Conservation (phyloP, 108 stramenopile species). For the Mediolabrus comicus region DNA sequence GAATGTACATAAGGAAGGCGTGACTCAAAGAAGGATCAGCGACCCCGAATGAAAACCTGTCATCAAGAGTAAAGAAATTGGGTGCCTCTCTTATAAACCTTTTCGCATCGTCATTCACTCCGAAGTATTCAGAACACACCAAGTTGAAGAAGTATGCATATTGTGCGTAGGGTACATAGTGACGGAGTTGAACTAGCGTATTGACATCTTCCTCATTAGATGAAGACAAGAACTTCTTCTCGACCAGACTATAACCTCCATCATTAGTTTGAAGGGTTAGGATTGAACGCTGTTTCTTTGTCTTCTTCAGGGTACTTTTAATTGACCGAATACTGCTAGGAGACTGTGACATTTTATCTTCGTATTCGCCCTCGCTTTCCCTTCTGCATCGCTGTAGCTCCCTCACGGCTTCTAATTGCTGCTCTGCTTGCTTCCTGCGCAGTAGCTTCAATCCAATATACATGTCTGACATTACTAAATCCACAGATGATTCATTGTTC, state of each 20-base stretch:
- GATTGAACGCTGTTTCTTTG: no score
- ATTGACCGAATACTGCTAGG: background rate
- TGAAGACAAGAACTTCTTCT: no score
- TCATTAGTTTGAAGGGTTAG: no score
- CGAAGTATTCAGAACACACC: background rate
- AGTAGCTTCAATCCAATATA: constrained; percentile 6
- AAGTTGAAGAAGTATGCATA: no score
- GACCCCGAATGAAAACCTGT: background rate
- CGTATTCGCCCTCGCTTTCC: background rate
- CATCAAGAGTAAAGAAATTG: background rate
- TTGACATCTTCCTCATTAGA: no score
- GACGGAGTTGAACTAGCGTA: no score
- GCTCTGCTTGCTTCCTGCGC: background rate
- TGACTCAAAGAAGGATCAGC: background rate
- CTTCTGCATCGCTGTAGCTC: background rate
- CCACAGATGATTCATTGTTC: constrained; percentile 1
- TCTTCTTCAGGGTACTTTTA: background rate
- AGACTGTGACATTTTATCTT: background rate
- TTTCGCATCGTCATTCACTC: background rate
- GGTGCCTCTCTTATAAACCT: no score
- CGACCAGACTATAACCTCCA: no score
- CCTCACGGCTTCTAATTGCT: background rate
- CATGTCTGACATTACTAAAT: constrained; percentile 12
- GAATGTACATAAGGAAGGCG: background rate
- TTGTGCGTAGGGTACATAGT: no score